Evolutionary conservation across 176 grass and related monocot genomes (phyloP).

Genomic region (Zizania latifolia): DNA sequence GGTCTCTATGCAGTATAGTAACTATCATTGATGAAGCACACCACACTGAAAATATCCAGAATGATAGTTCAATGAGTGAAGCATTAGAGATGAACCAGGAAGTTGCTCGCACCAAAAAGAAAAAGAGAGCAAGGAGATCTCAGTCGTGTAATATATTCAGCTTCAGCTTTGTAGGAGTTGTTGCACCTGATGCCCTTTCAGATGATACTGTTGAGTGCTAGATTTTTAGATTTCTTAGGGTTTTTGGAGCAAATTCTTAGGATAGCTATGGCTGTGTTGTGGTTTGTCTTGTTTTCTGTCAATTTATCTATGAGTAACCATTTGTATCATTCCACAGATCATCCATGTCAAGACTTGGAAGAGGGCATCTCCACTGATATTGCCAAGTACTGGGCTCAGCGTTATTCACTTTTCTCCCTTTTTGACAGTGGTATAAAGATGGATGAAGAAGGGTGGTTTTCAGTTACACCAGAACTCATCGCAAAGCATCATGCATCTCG

Average conservation of each 20-base stretch:
- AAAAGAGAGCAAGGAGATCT: slow-evolving; percentile 72
- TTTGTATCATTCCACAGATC: slow-evolving; percentile 29
- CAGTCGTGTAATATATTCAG: slow-evolving; percentile 51
- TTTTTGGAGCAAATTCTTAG: not conserved
- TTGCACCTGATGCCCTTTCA: slow-evolving; percentile 10
- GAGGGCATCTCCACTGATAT: slow-evolving; percentile 46
- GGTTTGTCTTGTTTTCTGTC: not conserved
- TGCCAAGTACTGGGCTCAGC: slow-evolving; percentile 83
- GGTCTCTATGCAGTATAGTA: slow-evolving; percentile 44
- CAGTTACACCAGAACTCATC: slow-evolving; percentile 84
- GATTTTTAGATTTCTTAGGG: slow-evolving; percentile 16
- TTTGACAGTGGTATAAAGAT: slow-evolving; percentile 88
- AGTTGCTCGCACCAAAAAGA: slow-evolving; percentile 46
- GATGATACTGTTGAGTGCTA: slow-evolving; percentile 4
- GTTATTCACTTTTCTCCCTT: slow-evolving; percentile 83
- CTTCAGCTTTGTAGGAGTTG: slow-evolving; percentile 26
- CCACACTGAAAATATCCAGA: slow-evolving; percentile 31
- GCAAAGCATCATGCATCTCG: slow-evolving; percentile 91
- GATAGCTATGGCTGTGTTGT: not conserved
- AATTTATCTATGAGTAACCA: slow-evolving; percentile 16
- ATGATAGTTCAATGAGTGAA: slow-evolving; percentile 9
- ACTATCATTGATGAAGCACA: slow-evolving; percentile 30
- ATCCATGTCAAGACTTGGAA: slow-evolving; percentile 31
- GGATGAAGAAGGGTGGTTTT: slow-evolving; percentile 98
- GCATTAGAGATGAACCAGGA: slow-evolving; percentile 28